A percentile compares a stretch with the other conserved stretches of the same genome.
Evolutionary conservation across 331 rosid genomes (phyloP).

Genomic region (Spiraea crenata): DNA sequence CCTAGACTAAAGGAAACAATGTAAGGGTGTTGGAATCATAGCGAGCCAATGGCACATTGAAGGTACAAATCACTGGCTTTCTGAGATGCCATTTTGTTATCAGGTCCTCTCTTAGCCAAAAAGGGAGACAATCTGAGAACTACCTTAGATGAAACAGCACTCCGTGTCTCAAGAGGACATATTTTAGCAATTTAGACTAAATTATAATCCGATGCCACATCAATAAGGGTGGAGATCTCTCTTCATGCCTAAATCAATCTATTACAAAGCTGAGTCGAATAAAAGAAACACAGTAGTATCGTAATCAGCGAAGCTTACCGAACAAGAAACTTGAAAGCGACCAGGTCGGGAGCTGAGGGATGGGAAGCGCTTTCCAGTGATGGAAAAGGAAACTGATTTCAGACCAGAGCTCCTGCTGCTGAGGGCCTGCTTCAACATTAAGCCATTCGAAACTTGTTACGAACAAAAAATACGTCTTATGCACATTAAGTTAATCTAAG

Average conservation of each 20-base stretch:
- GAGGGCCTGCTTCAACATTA: slow-evolving; percentile 44
- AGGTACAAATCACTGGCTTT: background rate
- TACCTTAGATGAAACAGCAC: background rate
- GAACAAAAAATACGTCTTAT: background rate
- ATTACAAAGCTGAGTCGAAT: background rate
- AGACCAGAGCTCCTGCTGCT: slow-evolving; percentile 39
- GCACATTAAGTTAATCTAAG: background rate
- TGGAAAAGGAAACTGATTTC: slow-evolving; percentile 54
- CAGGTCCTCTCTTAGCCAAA: background rate
- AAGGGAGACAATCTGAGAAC: background rate
- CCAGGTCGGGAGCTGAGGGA: slow-evolving; percentile 42
- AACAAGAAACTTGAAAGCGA: slow-evolving; percentile 51
- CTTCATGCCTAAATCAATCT: background rate
- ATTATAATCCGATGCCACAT: background rate
- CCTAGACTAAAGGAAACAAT: too few species aligned
- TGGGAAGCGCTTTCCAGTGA: slow-evolving; percentile 49
- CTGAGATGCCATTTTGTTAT: slow-evolving; percentile 4
- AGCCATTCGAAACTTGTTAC: slow-evolving; percentile 22
- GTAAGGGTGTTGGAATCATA: background rate
- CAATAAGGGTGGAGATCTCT: background rate
- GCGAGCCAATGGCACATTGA: slow-evolving; percentile 7
- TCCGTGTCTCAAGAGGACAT: background rate
- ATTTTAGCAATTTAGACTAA: background rate
- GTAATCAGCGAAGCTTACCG: slow-evolving; percentile 41
- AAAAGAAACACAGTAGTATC: background rate